Percentiles rank a stretch among this genome's conserved stretches.
Evolutionary conservation across 139 green algal genomes (phyloP).

Genomic region (Micractinium conductrix): DNA sequence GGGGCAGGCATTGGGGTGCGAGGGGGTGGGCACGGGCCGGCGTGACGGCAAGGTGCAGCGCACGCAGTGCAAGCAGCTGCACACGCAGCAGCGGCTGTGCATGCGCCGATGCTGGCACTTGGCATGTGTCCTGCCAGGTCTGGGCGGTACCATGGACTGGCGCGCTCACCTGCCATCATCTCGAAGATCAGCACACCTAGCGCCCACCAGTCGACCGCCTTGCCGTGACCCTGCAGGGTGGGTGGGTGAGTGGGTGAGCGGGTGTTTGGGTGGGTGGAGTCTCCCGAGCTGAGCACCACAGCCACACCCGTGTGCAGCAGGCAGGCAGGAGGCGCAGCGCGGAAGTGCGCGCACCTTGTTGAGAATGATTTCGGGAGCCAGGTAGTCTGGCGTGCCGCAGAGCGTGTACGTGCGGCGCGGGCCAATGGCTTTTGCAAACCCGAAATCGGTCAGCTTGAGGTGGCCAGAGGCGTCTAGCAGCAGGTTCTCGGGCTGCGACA

Average conservation of each 20-base stretch:
- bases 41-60: too few relatives aligned
- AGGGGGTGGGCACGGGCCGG: too few relatives aligned
- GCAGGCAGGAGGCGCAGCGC: too few relatives aligned
- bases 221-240: slow-evolving; percentile 26
- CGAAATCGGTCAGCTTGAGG: slow-evolving; percentile 95
- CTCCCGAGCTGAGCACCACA: too few relatives aligned
- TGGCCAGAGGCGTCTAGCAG: slow-evolving; percentile 79
- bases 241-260: neutral
- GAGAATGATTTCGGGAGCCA: slow-evolving; percentile 58
- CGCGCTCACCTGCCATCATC: slow-evolving; percentile 60
- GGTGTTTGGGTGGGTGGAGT: too few relatives aligned
- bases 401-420: slow-evolving; percentile 58
- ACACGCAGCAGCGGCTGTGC: too few relatives aligned
- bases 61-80: too few relatives aligned
- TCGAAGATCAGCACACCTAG: slow-evolving; percentile 75
- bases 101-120: too few relatives aligned
- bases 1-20: too few relatives aligned
- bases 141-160: too few relatives aligned
- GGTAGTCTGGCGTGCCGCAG: slow-evolving; percentile 92
- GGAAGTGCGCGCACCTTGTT: slow-evolving; percentile 36
- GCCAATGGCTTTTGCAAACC: slow-evolving; percentile 72
- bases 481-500: slow-evolving; percentile 89
- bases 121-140: too few relatives aligned
- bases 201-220: slow-evolving; percentile 80
- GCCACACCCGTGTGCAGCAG: too few relatives aligned